Base-by-base conservation (phyloP, 768 basidiomycete genomes). In the Ramaria sp. region DNA sequence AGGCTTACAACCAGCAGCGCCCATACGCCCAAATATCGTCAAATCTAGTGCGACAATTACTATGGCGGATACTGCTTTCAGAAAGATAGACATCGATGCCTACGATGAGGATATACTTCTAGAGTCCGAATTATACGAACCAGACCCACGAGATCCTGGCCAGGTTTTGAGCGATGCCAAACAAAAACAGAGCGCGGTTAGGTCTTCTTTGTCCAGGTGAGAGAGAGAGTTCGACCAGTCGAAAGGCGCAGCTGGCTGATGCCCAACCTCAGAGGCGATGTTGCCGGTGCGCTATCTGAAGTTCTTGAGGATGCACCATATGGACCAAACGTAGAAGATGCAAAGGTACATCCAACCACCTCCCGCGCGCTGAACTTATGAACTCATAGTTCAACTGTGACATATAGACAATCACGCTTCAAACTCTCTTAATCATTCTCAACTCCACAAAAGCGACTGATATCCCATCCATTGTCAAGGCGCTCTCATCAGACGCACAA, bases 371-470 rank as follows among this genome's bases (percentile, higher is more conserved):
- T 48, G 12, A n/a, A 9, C 3, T 37, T 1, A 20, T 38, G 32
- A 45, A 12, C 27, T 37, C 22, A 64, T 8, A 13, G 16, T 6
- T 30, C 5, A 27, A 16, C 24, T n/a, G 1, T 27, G 24, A 47
- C 28, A 24, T 27, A 1, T 47, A 96, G 92, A 78, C 80, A 56
- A 65, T 91, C 30, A 88, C 86, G 0, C 79, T 94, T 25, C 81
- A 85, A 59, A 81, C 84, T 0, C 73, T 97, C 24, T 76, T 94
- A 34, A 83, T 88, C 0, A 89, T 98, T 59, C 78, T 97, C 58
- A 97, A 96, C 74, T 92, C 88, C 55, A 96, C 93, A 12, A 91
- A 95, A 66, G 73, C 91, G 5, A 77, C 88, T 1, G 94, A 97
- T 58, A 90, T 97, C 58, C 75, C 85, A 2, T 70, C 70, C 24